Evolutionary conservation across 805 yeast species (phyloP).

Genomic region (Wickerhamiella kurtzmanii): DNA sequence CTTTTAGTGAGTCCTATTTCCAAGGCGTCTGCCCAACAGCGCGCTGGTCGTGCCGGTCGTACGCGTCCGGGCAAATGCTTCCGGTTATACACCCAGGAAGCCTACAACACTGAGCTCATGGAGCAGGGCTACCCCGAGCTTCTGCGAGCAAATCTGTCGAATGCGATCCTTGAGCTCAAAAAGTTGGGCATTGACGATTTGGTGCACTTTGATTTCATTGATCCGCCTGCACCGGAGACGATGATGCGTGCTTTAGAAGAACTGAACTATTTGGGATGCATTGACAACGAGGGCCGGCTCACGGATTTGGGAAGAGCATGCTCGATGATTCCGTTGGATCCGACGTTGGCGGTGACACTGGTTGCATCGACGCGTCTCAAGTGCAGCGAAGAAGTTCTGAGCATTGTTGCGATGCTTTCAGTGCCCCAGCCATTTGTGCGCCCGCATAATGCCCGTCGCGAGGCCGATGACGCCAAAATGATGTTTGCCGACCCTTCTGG

Average conservation of each 20-base stretch:
- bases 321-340: conserved; percentile 89
- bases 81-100: conserved; percentile 91
- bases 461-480: conserved; percentile 83
- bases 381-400: conserved; percentile 78
- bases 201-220: conserved; percentile 97
- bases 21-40: conserved; percentile 93
- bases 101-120: conserved; percentile 81
- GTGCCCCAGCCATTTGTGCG: conserved; percentile 93
- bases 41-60: conserved; percentile 99
- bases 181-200: conserved; percentile 90
- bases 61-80: conserved; percentile 97
- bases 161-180: conserved; percentile 84
- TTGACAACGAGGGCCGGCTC: conserved; percentile 81
- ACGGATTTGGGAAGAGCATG: conserved; percentile 84
- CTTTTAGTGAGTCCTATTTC: conserved; percentile 90
- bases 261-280: conserved; percentile 75
- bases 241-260: conserved; percentile 99
- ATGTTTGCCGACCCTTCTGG: conserved; percentile 87
- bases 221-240: conserved; percentile 98
- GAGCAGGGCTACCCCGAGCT: conserved; percentile 96
- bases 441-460: conserved; percentile 73
- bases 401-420: conserved; percentile 79
- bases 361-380: conserved; percentile 74
- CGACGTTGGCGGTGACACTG: conserved; percentile 85
- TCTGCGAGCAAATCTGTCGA: conserved; percentile 75